Evolutionary conservation across 257 asterid genomes (phyloP), one percentile per base, ranked within the genome.

Genomic region (Plectranthus barbatus): DNA sequence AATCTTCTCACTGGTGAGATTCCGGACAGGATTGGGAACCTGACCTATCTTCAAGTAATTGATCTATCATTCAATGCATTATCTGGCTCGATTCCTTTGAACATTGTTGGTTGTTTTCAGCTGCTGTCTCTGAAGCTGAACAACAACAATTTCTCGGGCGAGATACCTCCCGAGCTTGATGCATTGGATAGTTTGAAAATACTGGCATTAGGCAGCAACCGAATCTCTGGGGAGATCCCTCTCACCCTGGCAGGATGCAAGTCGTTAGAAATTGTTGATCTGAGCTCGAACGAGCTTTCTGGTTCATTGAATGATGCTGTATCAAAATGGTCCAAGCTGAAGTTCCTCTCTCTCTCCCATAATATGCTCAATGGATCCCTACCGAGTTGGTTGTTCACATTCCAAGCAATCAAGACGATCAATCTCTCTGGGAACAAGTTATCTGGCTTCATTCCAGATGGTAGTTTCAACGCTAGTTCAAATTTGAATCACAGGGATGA

Each of bases 51-150:
- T 57, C 95, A 92, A 79, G 90, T 85, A 66, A 79, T 92, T 46
- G 96, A 92, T 83, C 73, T 92, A 55, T 89, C 99, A 3, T 75
- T 86, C 78, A 92, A 92, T 80, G 56, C 51, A 5, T 47, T 92
- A 20, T 79, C 97, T 1, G 99, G 97, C 17, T 79, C 91, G 0
- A 74, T 92, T 29, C 96, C 99, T 24, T 69, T 77, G 78, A 87
- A 80, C 56, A 82, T 89, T n/a, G 97, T 89, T 9, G 99, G 97
- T 7, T 89, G 99, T 78, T 92, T 92, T 64, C 99, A 89, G 80
- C 69, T 92, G 20, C 80, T 83, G 33, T 94, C 86, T 1, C 53
- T 92, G 82, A 74, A 75, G 70, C 78, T 92, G 44, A 86, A 79
- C 79, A 72, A 76, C 79, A 92, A 92, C 79, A 84, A 87, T 66